Evolutionary conservation across 257 asterid species (phyloP).

Genomic region (Solanum pimpinellifolium): DNA sequence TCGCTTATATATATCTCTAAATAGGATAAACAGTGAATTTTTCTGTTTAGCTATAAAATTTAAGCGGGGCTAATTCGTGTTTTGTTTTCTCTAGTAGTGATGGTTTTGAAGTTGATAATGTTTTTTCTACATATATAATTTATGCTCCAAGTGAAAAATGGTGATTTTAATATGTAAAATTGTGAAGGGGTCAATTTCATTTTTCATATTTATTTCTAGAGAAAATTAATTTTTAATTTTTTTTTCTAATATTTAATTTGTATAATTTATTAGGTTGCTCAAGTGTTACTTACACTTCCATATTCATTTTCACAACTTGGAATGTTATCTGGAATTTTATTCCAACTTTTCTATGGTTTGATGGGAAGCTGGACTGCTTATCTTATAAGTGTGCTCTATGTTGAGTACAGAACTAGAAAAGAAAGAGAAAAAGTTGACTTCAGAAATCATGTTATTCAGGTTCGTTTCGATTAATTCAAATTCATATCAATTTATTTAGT

Average conservation of each 20-base stretch:
- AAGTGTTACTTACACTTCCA: constrained; percentile 78
- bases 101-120: background rate
- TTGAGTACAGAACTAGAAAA: constrained; percentile 79
- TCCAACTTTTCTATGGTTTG: constrained; percentile 70
- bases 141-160: background rate
- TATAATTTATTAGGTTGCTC: constrained; percentile 50
- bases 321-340: constrained; percentile 57
- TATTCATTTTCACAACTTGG: constrained; percentile 91
- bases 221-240: background rate
- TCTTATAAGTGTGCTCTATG: constrained; percentile 67
- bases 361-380: constrained; percentile 95
- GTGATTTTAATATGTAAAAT: background rate
- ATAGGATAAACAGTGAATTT: background rate
- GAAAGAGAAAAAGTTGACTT: constrained; percentile 88
- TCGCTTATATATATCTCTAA: background rate
- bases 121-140: background rate
- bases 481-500: background rate
- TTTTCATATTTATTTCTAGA: background rate
- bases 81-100: background rate
- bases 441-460: constrained; percentile 87
- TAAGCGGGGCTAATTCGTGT: background rate
- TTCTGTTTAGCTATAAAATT: background rate
- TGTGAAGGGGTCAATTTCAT: background rate
- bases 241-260: background rate
- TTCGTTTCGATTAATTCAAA: background rate